Evolutionary conservation across 768 basidiomycete genomes (phyloP), one percentile per base, ranked within the genome.

Genomic region (Mycena metata): DNA sequence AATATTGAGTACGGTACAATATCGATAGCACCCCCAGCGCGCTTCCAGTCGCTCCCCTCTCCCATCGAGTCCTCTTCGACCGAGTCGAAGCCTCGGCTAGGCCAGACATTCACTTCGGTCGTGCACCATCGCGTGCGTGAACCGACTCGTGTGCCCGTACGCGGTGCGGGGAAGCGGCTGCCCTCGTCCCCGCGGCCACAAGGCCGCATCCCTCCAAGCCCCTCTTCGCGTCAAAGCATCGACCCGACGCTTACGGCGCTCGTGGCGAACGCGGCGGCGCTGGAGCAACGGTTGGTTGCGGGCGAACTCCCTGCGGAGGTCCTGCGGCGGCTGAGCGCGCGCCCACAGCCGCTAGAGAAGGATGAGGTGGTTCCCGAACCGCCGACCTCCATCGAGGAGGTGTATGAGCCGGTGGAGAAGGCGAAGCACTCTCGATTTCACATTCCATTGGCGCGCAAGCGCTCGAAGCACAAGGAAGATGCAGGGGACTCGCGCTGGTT

Each of bases 261-360:
- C 24, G n/a, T 69, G 4, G 33, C 30, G 36, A 55, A 66, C 30
- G 60, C 70, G 33, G 70, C 67, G 24, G 58, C 62, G 55, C 64
- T 71, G 10, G 70, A 71, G 60, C 61, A 58, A 3, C 21, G 42
- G 39, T 33, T 71, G 6, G 30, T 64, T 11, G 66, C 69, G 0
- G 69, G 69, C 11, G 66, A 64, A 23, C 70, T 67, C 17, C 66
- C 66, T 5, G 59, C 66, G 9, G 66, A 68, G 41, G 47, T 36
- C 11, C 13, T 67, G 21, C 51, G 62, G 47, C 62, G 70, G 6
- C 24, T 67, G 50, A 67, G 69, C 42, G 50, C 26, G 56, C 56
- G 51, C 5, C 64, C 56, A 50, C 56, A 56, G 33, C 47, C 47
- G 23, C 26, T 45, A 13, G 15, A 8, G 13, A 35, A 23, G 30